Conservation (phyloP, 345 rosid genomes). For the Eucalyptus pumila region DNA sequence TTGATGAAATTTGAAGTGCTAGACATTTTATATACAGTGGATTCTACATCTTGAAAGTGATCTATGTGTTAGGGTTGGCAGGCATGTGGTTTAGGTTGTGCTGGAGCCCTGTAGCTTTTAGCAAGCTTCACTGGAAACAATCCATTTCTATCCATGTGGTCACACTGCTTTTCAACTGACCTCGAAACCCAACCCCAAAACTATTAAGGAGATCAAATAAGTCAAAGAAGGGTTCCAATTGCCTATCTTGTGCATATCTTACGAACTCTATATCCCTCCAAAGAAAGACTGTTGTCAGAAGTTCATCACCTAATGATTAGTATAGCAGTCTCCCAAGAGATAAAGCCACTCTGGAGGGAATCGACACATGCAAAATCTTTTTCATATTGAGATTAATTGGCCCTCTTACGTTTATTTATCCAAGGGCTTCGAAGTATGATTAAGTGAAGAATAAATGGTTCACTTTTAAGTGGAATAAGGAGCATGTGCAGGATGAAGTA, state of each 20-base stretch:
- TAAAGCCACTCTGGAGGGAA: not conserved
- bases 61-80: not conserved
- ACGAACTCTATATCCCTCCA: not conserved
- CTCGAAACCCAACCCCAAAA: not conserved
- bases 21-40: not conserved
- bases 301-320: not conserved
- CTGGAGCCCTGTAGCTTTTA: accelerated
- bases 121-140: not conserved
- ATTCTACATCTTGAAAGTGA: not conserved
- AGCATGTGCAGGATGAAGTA: not conserved
- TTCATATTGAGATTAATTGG: not conserved
- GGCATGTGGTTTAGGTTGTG: not conserved
- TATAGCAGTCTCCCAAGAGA: not conserved
- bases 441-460: not conserved
- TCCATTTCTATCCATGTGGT: not conserved
- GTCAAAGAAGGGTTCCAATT: not conserved
- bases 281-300: not conserved
- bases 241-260: not conserved
- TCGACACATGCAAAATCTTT: not conserved
- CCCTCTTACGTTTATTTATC: not conserved
- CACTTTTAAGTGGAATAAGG: not conserved
- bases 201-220: not conserved
- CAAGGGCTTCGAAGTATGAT: not conserved
- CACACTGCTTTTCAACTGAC: not conserved
- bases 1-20: not conserved